A percentile compares a stretch with the other conserved stretches of the same genome.
phyloP scores from a whole-genome alignment of 352 stramenopile species.

The Pythium grandisporangium region DNA sequence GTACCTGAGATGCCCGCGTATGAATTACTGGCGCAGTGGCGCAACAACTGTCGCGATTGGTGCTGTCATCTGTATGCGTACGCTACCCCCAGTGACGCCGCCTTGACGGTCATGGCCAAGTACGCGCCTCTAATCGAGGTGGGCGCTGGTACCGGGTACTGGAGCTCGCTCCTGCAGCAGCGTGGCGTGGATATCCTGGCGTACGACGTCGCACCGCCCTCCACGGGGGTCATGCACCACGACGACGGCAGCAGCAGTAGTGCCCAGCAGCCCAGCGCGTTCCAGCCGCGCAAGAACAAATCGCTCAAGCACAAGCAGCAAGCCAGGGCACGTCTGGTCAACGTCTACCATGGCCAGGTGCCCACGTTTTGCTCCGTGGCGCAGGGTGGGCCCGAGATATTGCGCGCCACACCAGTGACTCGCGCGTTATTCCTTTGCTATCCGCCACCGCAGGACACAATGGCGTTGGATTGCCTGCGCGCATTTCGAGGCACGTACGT shows the following conservation, averaged over 20 bases:
- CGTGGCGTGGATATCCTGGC: constrained; percentile 73
- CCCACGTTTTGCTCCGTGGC: constrained; percentile 53
- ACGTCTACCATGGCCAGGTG: constrained; percentile 57
- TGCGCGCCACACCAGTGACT: constrained; percentile 24
- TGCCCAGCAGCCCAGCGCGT: constrained; percentile 12
- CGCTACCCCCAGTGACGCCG: constrained; percentile 48
- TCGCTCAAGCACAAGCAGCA: constrained; percentile 7
- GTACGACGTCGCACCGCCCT: constrained; percentile 49
- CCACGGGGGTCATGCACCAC: constrained; percentile 3
- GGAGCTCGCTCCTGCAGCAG: constrained; percentile 65
- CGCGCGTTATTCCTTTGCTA: constrained; percentile 57
- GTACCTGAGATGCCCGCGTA: constrained; percentile 51
- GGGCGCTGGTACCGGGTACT: constrained; percentile 88
- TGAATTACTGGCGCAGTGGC: constrained; percentile 58
- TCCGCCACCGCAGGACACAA: constrained; percentile 47
- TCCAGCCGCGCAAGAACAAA: too few relatives aligned
- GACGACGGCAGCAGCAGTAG: constrained; percentile 1
- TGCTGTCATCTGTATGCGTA: constrained; percentile 68
- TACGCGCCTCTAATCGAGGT: constrained; percentile 81
- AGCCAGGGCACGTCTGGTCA: too few relatives aligned
- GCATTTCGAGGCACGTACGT: constrained; percentile 57
- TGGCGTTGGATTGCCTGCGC: constrained; percentile 46
- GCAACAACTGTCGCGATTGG: constrained; percentile 72
- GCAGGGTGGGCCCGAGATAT: constrained; percentile 43
- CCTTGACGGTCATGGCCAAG: constrained; percentile 34